Conservation (phyloP, 1,139 yeast species). For the Diutina rugosa region DNA sequence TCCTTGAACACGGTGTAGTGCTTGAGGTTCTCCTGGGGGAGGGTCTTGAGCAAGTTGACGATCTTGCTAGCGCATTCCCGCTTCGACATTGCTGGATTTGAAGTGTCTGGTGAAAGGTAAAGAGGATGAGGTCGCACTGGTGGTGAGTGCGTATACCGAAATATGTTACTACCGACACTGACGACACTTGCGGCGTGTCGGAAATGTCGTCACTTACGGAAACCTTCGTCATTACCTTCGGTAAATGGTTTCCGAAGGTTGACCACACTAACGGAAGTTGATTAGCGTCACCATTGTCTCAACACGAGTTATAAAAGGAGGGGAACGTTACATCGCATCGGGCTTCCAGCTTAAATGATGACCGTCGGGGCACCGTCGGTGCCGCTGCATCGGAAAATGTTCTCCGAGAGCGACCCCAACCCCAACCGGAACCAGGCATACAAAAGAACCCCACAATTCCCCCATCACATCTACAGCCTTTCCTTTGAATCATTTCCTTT, state of each 20-base stretch:
- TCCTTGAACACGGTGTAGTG: conserved; percentile 61
- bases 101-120: background rate
- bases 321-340: no score
- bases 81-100: background rate
- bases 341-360: no score
- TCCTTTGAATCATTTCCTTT: background rate
- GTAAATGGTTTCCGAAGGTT: no score
- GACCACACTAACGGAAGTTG: no score
- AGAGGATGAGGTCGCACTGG: background rate
- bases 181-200: background rate
- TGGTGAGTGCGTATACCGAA: background rate
- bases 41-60: conserved; percentile 25
- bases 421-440: background rate
- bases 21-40: conserved; percentile 54
- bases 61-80: conserved; percentile 22
- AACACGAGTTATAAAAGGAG: no score
- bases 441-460: background rate
- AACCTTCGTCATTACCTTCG: no score
- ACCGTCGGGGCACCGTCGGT: background rate
- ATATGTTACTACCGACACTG: no score
- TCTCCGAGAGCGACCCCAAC: background rate
- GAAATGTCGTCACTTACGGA: background rate
- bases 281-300: background rate
- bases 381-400: background rate
- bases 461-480: background rate